phyloP scores from a whole-genome alignment of 2,329 filamentous ascomycete species.

The Pestalotiopsis sp. region DNA sequence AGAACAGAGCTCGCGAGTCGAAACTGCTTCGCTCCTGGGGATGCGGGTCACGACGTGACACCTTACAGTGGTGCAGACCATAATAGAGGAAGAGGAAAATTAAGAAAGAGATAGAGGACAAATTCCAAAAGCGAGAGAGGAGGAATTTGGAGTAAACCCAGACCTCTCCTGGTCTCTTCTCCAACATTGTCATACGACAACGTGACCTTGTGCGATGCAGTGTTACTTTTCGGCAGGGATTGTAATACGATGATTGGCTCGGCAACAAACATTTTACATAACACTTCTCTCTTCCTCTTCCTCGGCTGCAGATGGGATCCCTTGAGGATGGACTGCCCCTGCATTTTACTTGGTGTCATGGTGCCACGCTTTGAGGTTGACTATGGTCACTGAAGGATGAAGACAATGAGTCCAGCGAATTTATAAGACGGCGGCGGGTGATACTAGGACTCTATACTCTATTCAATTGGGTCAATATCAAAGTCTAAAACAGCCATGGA shows the following conservation, averaged over 20 bases:
- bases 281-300: neutral
- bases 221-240: neutral
- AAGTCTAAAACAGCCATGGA: too few relatives aligned
- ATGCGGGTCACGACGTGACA: neutral
- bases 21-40: neutral
- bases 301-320: neutral
- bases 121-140: neutral
- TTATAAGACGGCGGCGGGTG: too few relatives aligned
- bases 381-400: neutral
- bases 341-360: neutral
- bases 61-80: neutral
- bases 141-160: neutral
- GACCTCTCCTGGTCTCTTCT: neutral
- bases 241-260: neutral
- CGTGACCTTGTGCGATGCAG: neutral
- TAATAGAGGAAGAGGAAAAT: neutral
- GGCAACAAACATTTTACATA: neutral
- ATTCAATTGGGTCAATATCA: neutral
- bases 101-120: neutral
- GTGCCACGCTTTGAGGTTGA: neutral
- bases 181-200: conserved; percentile 3
- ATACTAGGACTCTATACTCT: too few relatives aligned
- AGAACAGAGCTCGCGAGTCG: neutral
- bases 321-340: neutral
- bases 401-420: too few relatives aligned